Evolutionary conservation across 108 stramenopile species (phyloP).

Genomic region (Conticribra weissflogii): DNA sequence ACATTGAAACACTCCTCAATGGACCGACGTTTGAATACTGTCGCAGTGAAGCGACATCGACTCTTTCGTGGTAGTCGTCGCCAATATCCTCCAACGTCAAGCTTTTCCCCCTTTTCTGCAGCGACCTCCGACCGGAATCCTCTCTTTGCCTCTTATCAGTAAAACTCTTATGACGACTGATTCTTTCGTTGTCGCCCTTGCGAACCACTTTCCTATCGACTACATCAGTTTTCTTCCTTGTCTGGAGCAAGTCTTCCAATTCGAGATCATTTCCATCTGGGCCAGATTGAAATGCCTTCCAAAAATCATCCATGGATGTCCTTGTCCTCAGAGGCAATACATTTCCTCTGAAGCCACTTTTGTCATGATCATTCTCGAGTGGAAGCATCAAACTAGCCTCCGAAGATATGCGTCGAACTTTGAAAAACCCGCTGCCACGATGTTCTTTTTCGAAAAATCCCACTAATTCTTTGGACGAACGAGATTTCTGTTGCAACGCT

Average conservation of each 20-base stretch:
- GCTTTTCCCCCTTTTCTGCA: not conserved
- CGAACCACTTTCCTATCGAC: not conserved
- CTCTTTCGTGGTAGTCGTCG: not conserved
- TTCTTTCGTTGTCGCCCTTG: slow-evolving; percentile 1
- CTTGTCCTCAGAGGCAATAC: slow-evolving; percentile 7
- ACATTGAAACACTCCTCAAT: too few species aligned
- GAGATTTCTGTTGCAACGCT: too few species aligned
- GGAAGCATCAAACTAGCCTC: slow-evolving; percentile 3
- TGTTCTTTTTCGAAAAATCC: too few species aligned
- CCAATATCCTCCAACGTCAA: not conserved
- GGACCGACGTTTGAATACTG: not conserved
- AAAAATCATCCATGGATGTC: slow-evolving; percentile 35
- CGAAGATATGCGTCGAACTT: slow-evolving; percentile 2
- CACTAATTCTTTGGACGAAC: too few species aligned
- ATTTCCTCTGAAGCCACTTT: slow-evolving; percentile 3
- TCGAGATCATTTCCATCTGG: slow-evolving; percentile 43
- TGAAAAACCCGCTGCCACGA: too few species aligned
- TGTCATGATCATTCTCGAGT: not conserved
- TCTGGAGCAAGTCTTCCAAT: not conserved
- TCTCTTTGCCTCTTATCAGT: not conserved
- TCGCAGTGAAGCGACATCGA: not conserved
- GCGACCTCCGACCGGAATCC: not conserved
- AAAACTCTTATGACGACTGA: not conserved
- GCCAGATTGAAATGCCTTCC: slow-evolving; percentile 24
- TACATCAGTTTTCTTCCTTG: not conserved